These are phyloP conservation scores for Nicotiana obtusifolia DNA, from an alignment of 257 asterid genomes.

Conservation along the genomic window DNA sequence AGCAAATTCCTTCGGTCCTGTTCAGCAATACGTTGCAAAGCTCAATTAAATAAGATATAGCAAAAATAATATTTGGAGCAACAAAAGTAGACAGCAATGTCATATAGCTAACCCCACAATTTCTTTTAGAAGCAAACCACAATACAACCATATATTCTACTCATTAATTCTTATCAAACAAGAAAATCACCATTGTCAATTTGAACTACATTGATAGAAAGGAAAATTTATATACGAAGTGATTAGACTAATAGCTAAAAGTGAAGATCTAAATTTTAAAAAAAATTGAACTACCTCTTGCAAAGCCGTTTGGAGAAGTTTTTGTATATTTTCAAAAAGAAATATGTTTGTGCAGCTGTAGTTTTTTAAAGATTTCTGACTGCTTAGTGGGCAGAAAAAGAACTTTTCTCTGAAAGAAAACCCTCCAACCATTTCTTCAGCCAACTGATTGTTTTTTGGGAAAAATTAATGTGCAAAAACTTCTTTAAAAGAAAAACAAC, in stretches of 20 bases:
- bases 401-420: no score
- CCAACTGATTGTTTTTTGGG: no score
- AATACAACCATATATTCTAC: background rate
- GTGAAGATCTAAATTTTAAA: background rate
- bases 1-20: slow-evolving; percentile 77
- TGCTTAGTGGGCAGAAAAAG: no score
- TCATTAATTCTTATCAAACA: background rate
- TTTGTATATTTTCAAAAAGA: no score
- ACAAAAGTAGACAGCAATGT: background rate
- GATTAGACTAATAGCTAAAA: background rate
- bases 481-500: no score
- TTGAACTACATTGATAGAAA: background rate
- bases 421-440: no score
- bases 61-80: background rate
- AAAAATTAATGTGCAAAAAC: no score
- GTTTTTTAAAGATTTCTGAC: no score
- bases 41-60: background rate
- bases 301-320: no score
- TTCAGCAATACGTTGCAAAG: slow-evolving; percentile 2
- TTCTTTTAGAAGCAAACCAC: background rate
- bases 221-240: background rate
- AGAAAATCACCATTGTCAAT: background rate
- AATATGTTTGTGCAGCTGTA: no score
- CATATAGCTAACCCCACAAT: background rate
- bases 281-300: background rate